Base-by-base conservation (phyloP, 306 rosid species). In the Betula pendula region DNA sequence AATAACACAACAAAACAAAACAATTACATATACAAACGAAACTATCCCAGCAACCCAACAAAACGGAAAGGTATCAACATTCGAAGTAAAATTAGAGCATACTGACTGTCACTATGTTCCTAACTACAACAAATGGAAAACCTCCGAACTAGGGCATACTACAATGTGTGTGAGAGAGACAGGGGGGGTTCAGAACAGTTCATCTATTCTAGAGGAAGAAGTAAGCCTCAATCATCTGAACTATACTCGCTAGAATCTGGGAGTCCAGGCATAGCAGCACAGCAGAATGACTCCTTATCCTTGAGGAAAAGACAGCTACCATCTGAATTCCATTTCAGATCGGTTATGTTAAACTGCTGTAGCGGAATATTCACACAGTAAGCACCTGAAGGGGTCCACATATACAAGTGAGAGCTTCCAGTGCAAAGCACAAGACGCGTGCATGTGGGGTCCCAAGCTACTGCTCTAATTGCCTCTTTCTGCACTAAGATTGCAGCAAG, bases 321-420 rank as follows among this genome's bases (percentile, higher is more conserved):
- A 88, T 92, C 92, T 3, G 89, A 88, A 86, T 92, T 95, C 98
- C 98, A 95, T 81, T 90, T 92, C 73, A 95, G 89, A 84, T 95
- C 97, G 3, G 86, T 82, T 65, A 88, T 82, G 49, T 81, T 76
- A 76, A 89, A 88, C 74, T 87, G 95, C 3, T 89, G 88, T 20
- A 81, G 86, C 0, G 98, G 98, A 74, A 84, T 86, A 50, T 89
- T 84, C 55, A 90, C 97, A 38, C 97, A 95, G 50, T 85, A 95
- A 45, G 97, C 96, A 0, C 98, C 97, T 0, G 92, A 82, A 0
- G 98, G 97, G 12, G 98, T 95, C 98, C 98, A 95, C 93, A 95
- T 90, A 72, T 89, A 95, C 81, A 95, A 72, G 82, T 92, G 97
- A 20, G 93, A 74, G 83, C 97, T 95, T 69, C 97, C 96, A 0